Conservation (phyloP, 2,329 filamentous ascomycete genomes). For the Exophiala viscosa region DNA sequence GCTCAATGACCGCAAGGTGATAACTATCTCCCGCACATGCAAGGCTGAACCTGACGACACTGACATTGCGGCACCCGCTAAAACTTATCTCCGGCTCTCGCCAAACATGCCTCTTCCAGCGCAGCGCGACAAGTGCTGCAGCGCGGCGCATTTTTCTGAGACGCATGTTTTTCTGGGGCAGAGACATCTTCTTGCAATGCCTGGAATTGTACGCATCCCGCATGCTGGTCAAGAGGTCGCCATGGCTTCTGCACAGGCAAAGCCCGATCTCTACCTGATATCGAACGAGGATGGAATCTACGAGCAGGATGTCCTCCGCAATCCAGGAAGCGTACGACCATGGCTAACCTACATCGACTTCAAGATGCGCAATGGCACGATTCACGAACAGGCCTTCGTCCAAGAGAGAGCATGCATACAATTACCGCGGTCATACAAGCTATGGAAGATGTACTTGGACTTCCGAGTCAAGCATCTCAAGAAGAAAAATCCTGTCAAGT, state of each 20-base stretch:
- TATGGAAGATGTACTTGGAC: conserved; percentile 95
- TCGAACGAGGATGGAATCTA: conserved; percentile 88
- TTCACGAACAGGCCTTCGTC: conserved; percentile 80
- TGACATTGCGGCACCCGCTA: conserved; percentile 11
- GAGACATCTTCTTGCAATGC: conserved; percentile 9
- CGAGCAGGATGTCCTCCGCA: conserved; percentile 90
- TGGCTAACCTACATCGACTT: conserved; percentile 93
- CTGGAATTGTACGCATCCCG: conserved; percentile 19
- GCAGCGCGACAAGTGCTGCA: background rate
- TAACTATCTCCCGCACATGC: conserved; percentile 2
- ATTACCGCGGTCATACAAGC: conserved; percentile 90
- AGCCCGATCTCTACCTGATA: conserved; percentile 28
- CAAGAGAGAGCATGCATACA: conserved; percentile 89
- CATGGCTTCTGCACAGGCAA: conserved; percentile 17
- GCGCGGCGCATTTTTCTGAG: conserved; percentile 2
- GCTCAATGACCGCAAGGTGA: conserved; percentile 2
- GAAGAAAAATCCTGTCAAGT: conserved; percentile 76
- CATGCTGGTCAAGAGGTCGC: conserved; percentile 5
- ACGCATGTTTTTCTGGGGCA: background rate
- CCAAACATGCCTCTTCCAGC: background rate
- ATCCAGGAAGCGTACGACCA: conserved; percentile 79
- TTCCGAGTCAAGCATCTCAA: conserved; percentile 78
- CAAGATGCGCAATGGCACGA: conserved; percentile 79
- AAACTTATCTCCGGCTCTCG: conserved; percentile 9
- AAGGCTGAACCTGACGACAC: conserved; percentile 9